Conservation (phyloP, 129 eudicot species). For the Centella asiatica region DNA sequence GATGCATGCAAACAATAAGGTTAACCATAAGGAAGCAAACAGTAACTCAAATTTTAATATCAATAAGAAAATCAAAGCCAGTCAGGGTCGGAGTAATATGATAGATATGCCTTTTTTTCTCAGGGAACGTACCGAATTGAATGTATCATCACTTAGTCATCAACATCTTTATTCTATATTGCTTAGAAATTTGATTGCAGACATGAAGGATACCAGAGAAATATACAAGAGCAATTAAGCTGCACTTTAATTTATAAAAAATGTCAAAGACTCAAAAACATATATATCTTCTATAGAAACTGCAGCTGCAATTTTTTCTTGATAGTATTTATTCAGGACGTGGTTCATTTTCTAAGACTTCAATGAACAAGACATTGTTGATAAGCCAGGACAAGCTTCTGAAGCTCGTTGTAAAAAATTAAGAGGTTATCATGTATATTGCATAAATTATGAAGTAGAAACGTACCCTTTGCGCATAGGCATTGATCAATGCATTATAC, state of each 20-base stretch:
- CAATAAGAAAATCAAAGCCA: not conserved
- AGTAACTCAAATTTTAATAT: not conserved
- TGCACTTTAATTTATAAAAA: not conserved
- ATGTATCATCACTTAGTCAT: not conserved
- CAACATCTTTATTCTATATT: not conserved
- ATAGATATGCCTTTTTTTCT: too few relatives aligned
- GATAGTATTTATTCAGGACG: not conserved
- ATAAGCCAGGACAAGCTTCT: not conserved
- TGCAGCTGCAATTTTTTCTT: not conserved
- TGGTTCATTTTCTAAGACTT: not conserved
- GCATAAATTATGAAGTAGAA: not conserved
- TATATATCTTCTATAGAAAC: not conserved
- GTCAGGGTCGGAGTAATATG: too few relatives aligned
- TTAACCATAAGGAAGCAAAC: not conserved
- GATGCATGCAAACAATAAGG: not conserved
- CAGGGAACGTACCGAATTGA: too few relatives aligned
- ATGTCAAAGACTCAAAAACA: not conserved
- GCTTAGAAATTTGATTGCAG: not conserved
- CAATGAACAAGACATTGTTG: not conserved
- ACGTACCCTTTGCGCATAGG: constrained; percentile 91
- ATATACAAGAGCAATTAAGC: not conserved
- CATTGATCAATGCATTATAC: constrained; percentile 98
- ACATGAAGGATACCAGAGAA: not conserved
- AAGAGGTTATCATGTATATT: not conserved
- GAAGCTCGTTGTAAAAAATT: not conserved